Evolutionary conservation across 345 rosid species (phyloP).

Genomic region (Gossypium thurberi): DNA sequence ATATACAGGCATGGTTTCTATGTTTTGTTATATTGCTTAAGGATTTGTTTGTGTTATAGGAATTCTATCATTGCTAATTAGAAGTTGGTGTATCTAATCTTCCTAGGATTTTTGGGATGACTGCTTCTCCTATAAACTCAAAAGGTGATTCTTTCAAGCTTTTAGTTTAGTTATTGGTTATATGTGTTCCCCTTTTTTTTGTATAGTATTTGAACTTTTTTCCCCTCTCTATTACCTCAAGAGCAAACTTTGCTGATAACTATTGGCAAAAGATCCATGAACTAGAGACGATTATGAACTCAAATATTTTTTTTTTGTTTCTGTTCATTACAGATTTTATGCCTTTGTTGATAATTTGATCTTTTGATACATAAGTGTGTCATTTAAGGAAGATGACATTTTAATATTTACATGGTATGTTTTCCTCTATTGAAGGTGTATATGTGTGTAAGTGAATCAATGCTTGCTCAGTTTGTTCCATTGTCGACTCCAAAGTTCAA

Average conservation of each 20-base stretch:
- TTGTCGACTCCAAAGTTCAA: conserved; percentile 55
- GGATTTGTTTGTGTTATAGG: conserved; percentile 35
- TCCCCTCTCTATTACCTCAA: too few species aligned
- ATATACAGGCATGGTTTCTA: too few species aligned
- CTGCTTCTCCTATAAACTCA: conserved; percentile 17
- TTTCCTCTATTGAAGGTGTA: conserved; percentile 47
- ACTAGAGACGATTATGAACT: conserved; percentile 67
- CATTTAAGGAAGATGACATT: background rate
- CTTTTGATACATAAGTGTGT: background rate
- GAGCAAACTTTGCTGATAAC: too few species aligned
- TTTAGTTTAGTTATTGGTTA: too few species aligned
- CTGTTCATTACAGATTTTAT: background rate
- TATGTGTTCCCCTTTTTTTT: background rate
- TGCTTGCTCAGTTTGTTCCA: conserved; percentile 50
- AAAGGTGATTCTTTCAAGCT: too few species aligned
- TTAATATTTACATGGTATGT: background rate
- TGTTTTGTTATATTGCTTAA: background rate
- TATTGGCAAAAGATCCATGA: conserved; percentile 42
- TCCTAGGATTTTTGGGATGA: conserved; percentile 65
- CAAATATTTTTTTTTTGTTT: conserved; percentile 45
- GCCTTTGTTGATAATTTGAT: background rate
- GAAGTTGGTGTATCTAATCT: conserved; percentile 25
- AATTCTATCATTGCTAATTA: conserved; percentile 57
- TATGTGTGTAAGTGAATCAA: conserved; percentile 56
- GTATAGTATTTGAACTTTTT: too few species aligned